These are phyloP conservation scores for Epicoccum nigrum DNA, from an alignment of 2,329 filamentous ascomycete genomes.

Conservation along the genomic window DNA sequence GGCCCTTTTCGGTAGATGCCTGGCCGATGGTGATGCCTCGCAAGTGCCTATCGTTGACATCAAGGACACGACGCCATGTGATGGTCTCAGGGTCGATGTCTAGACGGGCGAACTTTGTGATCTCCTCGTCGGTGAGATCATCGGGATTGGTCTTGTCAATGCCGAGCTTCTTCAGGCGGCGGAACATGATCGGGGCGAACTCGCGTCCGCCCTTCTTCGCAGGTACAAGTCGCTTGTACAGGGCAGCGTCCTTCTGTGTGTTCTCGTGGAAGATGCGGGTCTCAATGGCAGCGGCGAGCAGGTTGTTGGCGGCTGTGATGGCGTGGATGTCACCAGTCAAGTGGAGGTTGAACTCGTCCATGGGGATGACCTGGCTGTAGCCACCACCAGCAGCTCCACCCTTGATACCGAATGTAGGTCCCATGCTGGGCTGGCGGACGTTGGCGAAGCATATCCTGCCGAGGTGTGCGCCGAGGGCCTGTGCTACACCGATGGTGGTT, in stretches of 20 bases:
- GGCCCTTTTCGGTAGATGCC: conserved; percentile 88
- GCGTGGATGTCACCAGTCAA: conserved; percentile 98
- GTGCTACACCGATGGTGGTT: conserved; percentile 92
- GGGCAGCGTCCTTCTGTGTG: conserved; percentile 86
- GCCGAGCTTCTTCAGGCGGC: conserved; percentile 90
- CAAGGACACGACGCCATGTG: conserved; percentile 93
- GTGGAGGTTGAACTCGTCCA: conserved; percentile 99
- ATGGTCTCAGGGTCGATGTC: conserved; percentile 98
- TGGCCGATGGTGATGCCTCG: conserved; percentile 87
- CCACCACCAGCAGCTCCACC: conserved; percentile 95
- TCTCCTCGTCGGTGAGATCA: conserved; percentile 88
- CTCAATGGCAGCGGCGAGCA: conserved; percentile 94
- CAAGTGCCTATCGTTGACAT: conserved; percentile 95
- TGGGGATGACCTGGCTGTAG: conserved; percentile 98
- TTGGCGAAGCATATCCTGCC: conserved; percentile 92
- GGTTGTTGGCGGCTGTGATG: conserved; percentile 95
- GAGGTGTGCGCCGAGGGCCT: conserved; percentile 88
- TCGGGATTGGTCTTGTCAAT: conserved; percentile 95
- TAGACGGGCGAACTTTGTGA: conserved; percentile 83
- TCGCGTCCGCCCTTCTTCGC: conserved; percentile 86
- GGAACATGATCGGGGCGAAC: conserved; percentile 90
- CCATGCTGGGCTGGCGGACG: conserved; percentile 94
- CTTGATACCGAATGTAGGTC: conserved; percentile 98
- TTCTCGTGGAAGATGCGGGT: conserved; percentile 98
- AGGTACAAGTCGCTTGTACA: conserved; percentile 88